Base-by-base conservation (phyloP, 441 rosid genomes). In the Eruca vesicaria region DNA sequence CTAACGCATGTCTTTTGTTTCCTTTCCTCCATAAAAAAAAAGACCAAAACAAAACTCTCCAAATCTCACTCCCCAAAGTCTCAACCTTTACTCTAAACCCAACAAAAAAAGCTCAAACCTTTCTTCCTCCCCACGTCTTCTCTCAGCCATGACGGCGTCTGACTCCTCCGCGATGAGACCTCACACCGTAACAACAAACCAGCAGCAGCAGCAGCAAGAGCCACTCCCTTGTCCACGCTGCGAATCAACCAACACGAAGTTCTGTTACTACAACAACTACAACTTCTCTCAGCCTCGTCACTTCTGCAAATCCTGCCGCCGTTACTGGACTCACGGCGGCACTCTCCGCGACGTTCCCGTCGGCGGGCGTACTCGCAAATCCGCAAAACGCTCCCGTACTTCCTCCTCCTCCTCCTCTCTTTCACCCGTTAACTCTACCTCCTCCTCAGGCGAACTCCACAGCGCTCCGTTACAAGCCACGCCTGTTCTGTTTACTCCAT, bases 291-390 rank as follows among this genome's bases (percentile, higher is more conserved):
- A 93, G 90, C 98, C 98, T 11, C 98, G 97, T 53, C 97, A 93
- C 75, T 93, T 93, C 78, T 94, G 98, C 81, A 94, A 94, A 84
- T 76, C 93, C 33, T 94, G 98, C 80, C 98, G 98, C 32, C 91
- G 98, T 48, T 93, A 93, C 84, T 93, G 97, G 98, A 93, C 98
- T 57, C 97, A 85, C 23, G 98, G 98, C 38, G 98, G 98, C 15
- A 86, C 98, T 86, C 77, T 94, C 94, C 57, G 98, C 5, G 98
- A 94, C 83, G 88, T 94, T 69, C 97, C 98, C 0, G 45, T 94
- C 60, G 97, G 98, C 26, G 98, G 98, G 10, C 97, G 93, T 15
- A 78, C 95, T 28, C 93, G 98, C 29, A 91, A 87, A 82, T 73
- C 78, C 28, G 90, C 98, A 0, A 94, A 90, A 75, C 90, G 97